Percentiles rank a stretch among this genome's conserved stretches.
phyloP scores from a whole-genome alignment of 768 basidiomycete genomes.

The Termitomyces sp. region DNA sequence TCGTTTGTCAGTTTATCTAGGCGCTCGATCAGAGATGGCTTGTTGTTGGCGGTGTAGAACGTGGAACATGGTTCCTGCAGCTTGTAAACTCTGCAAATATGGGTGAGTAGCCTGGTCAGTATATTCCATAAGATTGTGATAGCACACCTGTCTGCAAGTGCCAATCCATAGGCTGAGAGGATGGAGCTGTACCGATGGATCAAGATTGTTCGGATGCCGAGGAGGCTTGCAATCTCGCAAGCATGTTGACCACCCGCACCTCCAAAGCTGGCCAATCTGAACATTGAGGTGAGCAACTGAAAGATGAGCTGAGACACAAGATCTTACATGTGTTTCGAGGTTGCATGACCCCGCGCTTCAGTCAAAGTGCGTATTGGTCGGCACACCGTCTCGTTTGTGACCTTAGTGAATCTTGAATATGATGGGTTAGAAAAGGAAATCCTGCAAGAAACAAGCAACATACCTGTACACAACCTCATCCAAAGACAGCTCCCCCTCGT shows the following conservation, averaged over 20 bases:
- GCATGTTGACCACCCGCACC: conserved; percentile 93
- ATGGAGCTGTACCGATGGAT: conserved; percentile 93
- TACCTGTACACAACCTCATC: conserved; percentile 92
- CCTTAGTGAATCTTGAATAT: conserved; percentile 77
- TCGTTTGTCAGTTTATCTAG: conserved; percentile 66
- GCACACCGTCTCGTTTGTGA: conserved; percentile 96
- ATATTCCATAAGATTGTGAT: not conserved
- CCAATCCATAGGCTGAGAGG: conserved; percentile 92
- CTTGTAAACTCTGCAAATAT: conserved; percentile 66
- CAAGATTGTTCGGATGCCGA: conserved; percentile 86
- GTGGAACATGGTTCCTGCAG: conserved; percentile 87
- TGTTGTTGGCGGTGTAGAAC: conserved; percentile 65
- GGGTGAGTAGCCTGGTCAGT: not conserved
- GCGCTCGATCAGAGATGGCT: conserved; percentile 53
- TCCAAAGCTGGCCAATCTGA: conserved; percentile 81
- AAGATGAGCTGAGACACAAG: not conserved
- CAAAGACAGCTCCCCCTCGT: conserved; percentile 56
- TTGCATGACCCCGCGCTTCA: conserved; percentile 85
- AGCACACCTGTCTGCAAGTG: conserved; percentile 70
- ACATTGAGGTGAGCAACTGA: not conserved
- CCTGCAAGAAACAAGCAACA: not conserved
- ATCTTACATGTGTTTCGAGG: conserved; percentile 64
- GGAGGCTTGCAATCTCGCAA: conserved; percentile 83
- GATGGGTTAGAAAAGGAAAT: not conserved
- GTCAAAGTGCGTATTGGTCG: conserved; percentile 90